A percentile compares a stretch with the other conserved stretches of the same genome.
Evolutionary conservation across 306 rosid genomes (phyloP).

Genomic region (Purshia tridentata): DNA sequence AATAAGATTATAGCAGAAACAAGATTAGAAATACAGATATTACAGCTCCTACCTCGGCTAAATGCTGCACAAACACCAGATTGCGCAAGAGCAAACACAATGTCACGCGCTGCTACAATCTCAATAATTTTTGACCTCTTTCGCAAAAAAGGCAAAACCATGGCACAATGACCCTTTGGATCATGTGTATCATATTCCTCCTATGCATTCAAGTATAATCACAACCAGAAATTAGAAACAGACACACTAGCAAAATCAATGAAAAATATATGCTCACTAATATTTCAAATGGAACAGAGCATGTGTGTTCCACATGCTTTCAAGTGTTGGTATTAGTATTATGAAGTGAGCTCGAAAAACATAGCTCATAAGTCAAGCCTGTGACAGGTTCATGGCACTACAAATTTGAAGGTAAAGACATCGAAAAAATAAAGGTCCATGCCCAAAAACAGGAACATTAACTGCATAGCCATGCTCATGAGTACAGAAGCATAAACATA

Average conservation of each 20-base stretch:
- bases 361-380: background rate
- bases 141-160: conserved; percentile 67
- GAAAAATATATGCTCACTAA: background rate
- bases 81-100: conserved; percentile 82
- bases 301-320: background rate
- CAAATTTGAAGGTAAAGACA: background rate
- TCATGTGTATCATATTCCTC: conserved; percentile 84
- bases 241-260: background rate
- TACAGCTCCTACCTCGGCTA: conserved; percentile 58
- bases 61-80: conserved; percentile 94
- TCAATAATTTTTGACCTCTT: conserved; percentile 77
- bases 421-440: background rate
- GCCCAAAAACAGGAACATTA: background rate
- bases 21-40: background rate
- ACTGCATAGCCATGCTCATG: background rate
- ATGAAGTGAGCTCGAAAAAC: background rate
- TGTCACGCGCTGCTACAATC: conserved; percentile 77
- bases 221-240: conserved; percentile 5
- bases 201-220: conserved; percentile 22
- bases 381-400: background rate
- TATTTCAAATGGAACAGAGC: background rate
- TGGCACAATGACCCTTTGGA: conserved; percentile 57
- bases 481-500: background rate
- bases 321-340: background rate
- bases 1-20: background rate